Base-by-base conservation (phyloP, 1,284 basidiomycete genomes). In the Ustilago bromivora region DNA sequence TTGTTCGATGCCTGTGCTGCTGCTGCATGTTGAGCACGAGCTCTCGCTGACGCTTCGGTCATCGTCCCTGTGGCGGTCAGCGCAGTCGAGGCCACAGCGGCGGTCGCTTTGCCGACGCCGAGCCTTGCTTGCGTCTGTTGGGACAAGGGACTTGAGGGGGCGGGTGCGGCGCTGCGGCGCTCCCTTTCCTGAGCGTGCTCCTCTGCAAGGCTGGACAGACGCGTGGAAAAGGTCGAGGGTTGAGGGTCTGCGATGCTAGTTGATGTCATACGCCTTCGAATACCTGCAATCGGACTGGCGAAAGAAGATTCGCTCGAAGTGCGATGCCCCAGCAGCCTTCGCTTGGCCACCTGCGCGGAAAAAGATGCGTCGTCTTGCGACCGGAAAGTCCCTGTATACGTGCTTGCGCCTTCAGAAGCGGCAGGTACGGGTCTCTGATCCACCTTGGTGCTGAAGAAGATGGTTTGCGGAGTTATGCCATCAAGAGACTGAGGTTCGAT, bases 381-480 rank as follows among this genome's bases (percentile, higher is more conserved):
- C 4, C 74, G 62, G 38, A 79, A 61, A 1, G 80, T 82, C 7
- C 71, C 71, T 1, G 72, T 77, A 32, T 62, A 63, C 19, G 66
- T 57, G 46, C 70, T 77, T 28, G 66, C 75, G n/a, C 66, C 58
- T 31, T 72, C 66, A 13, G 63, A 66, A 1, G 58, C 57, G 3
- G 52, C 31, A n/a, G 56, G 38, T 32, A 59, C 52, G 41, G 62
- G 56, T 13, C 61, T 59, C 35, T 56, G 52, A 11, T 65, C 62
- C 4, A 62, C 43, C 38, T 72, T 82, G 34, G 74, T 51, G 43
- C 91, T 94, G 79, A 99, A 89, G 87, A 99, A 98, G 28, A 99
- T 93, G 0, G 96, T 99, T 73, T 95, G 94, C 6, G 95, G 95
- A 0, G 95, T 93, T n/a, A 98, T 92, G 4, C 92, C 82, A 15